These are phyloP conservation scores for Capronia americana DNA, from an alignment of 2,329 filamentous ascomycete species.

Conservation along the genomic window DNA sequence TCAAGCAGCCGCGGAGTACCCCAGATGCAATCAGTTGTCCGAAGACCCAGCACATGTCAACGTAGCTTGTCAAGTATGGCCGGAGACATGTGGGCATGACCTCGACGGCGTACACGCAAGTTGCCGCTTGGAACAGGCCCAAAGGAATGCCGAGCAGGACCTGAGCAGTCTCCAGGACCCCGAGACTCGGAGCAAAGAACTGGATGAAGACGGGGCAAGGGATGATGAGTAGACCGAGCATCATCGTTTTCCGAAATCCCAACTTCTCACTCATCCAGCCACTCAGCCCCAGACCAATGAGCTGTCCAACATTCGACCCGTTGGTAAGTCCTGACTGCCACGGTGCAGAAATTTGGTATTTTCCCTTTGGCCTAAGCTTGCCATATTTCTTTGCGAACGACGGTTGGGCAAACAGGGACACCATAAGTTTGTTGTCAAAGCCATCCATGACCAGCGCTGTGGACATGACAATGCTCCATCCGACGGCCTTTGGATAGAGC, in stretches of 20 bases:
- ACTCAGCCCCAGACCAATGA: conserved; percentile 70
- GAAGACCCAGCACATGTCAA: conserved; percentile 51
- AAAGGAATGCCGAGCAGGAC: conserved; percentile 50
- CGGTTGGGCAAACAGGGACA: conserved; percentile 56
- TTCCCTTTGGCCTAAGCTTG: conserved; percentile 36
- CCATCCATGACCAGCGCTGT: conserved; percentile 92
- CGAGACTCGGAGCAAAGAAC: conserved; percentile 48
- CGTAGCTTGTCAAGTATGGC: conserved; percentile 45
- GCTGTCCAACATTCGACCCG: conserved; percentile 65
- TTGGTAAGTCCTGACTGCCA: conserved; percentile 65
- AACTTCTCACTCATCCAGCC: conserved; percentile 69
- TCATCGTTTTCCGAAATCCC: conserved; percentile 69
- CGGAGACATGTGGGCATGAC: conserved; percentile 41
- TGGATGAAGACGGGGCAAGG: conserved; percentile 45
- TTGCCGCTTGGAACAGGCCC: conserved; percentile 53
- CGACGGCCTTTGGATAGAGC: conserved; percentile 85
- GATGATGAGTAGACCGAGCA: conserved; percentile 61
- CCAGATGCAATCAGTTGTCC: conserved; percentile 44
- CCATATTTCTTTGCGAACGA: conserved; percentile 55
- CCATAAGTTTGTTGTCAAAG: conserved; percentile 42
- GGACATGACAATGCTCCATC: conserved; percentile 82
- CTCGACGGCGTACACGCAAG: conserved; percentile 43
- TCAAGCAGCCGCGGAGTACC: conserved; percentile 44
- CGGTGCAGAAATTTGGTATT: conserved; percentile 53
- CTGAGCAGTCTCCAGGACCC: conserved; percentile 43